Evolutionary conservation across 768 basidiomycete species (phyloP), one percentile per base, ranked within the genome.

Genomic region (Symmetrospora coprosmae): DNA sequence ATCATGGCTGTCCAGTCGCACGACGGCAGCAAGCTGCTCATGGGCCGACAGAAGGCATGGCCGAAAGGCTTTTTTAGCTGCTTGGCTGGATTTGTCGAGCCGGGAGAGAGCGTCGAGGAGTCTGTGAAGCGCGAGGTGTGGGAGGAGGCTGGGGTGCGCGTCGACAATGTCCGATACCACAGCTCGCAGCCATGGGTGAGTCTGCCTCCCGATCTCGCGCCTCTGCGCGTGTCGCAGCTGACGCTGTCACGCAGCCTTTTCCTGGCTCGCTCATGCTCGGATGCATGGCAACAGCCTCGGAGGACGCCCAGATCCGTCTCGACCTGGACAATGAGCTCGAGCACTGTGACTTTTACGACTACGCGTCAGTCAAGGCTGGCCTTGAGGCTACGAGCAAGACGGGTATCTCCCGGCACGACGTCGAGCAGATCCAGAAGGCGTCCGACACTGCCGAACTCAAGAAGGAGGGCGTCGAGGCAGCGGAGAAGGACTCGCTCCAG

Each of bases 271-370:
- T 67, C 30, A 91, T 94, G 90, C 78, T 88, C 8, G 90, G 90
- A 14, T 88, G 85, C 70, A 89, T 84, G 68, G 87, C 84, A 2
- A 78, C 79, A 40, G 90, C 80, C 8, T 86, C 83, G 74, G 75
- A 82, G 1, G 76, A 79, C 3, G 77, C 88, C 68, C 79, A 80
- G 5, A 84, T 96, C 60, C 80, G 88, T 16, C 75, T 77, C 7
- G 90, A 96, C 70, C 78, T 99, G 1, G 92, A 96, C 70, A 92
- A 92, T 66, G 92, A 99, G 74, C 79, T 99, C n/a, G 82, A 83
- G 68, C 87, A 96, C 69, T 90, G 89, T 1, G 79, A 79, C 45
- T 99, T 87, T 87, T 94, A 82, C 73, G 82, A 82, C 11, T 81
- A 85, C 2, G 79, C 79, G 17, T 82, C 88, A 66, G 76, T 96